Evolutionary conservation across 305 asterid species (phyloP).

Genomic region (Fraxinus platypoda): DNA sequence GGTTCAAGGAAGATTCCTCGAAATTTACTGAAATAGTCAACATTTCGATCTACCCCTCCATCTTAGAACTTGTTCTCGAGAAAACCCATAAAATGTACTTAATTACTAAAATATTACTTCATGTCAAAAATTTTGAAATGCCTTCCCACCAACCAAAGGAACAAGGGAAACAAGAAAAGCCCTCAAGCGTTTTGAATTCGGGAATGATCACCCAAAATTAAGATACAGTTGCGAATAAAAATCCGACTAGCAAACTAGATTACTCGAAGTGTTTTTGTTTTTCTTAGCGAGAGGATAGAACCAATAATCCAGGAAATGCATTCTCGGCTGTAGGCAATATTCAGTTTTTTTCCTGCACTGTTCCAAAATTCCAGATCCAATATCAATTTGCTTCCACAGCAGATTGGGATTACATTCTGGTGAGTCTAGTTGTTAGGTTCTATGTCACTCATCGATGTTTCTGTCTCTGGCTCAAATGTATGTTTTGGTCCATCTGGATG

Average conservation of each 20-base stretch:
- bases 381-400: background rate
- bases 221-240: background rate
- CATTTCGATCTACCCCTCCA: background rate
- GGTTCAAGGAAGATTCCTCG: background rate
- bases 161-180: background rate
- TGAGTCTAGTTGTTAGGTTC: background rate
- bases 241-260: background rate
- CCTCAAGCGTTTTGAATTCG: background rate
- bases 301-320: background rate
- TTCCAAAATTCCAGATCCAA: background rate
- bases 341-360: background rate
- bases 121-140: background rate
- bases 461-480: constrained; percentile 12
- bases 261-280: background rate
- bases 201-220: background rate
- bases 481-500: constrained; percentile 5
- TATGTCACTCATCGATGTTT: constrained; percentile 3
- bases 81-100: background rate
- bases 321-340: constrained; percentile 3
- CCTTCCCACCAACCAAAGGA: background rate
- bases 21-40: background rate
- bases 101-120: background rate
- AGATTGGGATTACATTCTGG: constrained; percentile 1
- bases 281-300: background rate
- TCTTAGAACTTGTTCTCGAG: background rate